These are phyloP conservation scores for Andrographis paniculata DNA, from an alignment of 305 asterid species.

Conservation along the genomic window DNA sequence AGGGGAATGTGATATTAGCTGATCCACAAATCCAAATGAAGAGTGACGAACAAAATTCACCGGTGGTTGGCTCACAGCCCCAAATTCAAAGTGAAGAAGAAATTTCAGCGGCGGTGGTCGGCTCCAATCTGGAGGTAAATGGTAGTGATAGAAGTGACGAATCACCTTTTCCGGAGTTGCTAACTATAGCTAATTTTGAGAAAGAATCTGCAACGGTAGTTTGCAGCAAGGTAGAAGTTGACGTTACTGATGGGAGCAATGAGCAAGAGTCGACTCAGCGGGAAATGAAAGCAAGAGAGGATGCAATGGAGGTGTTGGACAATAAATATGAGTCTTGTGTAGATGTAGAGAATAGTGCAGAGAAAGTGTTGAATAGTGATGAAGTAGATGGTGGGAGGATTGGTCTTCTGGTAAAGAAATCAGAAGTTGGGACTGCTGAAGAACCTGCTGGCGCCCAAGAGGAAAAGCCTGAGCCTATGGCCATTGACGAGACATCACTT, in stretches of 20 bases:
- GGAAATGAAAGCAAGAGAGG: slow-evolving; percentile 15
- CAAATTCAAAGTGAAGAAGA: background rate
- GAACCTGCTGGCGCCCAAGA: slow-evolving; percentile 19
- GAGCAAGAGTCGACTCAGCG: slow-evolving; percentile 12
- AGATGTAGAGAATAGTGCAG: background rate
- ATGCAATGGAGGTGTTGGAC: slow-evolving; percentile 14
- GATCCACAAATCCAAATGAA: background rate
- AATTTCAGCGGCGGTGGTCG: background rate
- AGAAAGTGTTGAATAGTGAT: background rate
- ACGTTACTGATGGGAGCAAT: slow-evolving; percentile 14
- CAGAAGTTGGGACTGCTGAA: slow-evolving; percentile 22
- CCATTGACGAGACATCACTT: slow-evolving; percentile 13
- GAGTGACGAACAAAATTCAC: background rate
- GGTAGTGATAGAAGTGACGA: background rate
- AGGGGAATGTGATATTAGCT: no score
- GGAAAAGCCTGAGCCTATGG: slow-evolving; percentile 15
- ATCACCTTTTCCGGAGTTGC: background rate
- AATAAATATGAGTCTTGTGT: slow-evolving; percentile 19
- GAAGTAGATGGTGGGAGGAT: slow-evolving; percentile 17
- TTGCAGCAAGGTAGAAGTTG: slow-evolving; percentile 20
- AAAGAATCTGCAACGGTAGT: background rate
- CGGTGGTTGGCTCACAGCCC: background rate
- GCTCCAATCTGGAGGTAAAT: background rate
- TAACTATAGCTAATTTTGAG: background rate
- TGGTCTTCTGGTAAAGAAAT: slow-evolving; percentile 4